A percentile compares a stretch with the other conserved stretches of the same genome.
Evolutionary conservation across 2,329 filamentous ascomycete species (phyloP).

Genomic region (Fusarium sambucinum): DNA sequence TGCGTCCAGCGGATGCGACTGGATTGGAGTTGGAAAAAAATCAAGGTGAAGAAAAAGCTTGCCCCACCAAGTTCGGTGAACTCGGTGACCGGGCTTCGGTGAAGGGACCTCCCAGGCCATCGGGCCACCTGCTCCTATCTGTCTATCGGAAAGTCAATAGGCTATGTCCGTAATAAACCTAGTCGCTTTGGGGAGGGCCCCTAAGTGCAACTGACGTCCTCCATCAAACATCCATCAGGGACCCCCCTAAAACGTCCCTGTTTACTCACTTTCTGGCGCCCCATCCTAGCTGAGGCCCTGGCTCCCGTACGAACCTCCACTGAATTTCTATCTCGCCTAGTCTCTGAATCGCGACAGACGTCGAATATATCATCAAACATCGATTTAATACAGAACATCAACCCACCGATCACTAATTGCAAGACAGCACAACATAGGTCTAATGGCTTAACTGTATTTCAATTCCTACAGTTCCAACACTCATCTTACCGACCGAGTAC

Average conservation of each 20-base stretch:
- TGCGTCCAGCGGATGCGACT: slow-evolving; percentile 31
- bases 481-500: slow-evolving; percentile 15
- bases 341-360: slow-evolving; percentile 40
- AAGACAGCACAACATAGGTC: slow-evolving; percentile 8
- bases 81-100: slow-evolving; percentile 44
- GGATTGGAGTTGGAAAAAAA: slow-evolving; percentile 46
- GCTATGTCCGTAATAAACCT: slow-evolving; percentile 24
- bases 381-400: slow-evolving; percentile 21
- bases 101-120: slow-evolving; percentile 7
- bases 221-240: slow-evolving; percentile 18
- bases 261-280: slow-evolving; percentile 15
- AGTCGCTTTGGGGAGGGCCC: slow-evolving; percentile 12
- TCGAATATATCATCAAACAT: slow-evolving; percentile 31
- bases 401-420: slow-evolving; percentile 19
- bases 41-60: slow-evolving; percentile 47
- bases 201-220: slow-evolving; percentile 32
- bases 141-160: not conserved
- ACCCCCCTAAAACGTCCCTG: slow-evolving; percentile 29
- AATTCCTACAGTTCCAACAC: not conserved
- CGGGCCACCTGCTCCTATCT: slow-evolving; percentile 13
- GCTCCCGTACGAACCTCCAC: slow-evolving; percentile 46
- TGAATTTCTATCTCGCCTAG: slow-evolving; percentile 44
- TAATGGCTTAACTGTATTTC: slow-evolving; percentile 30
- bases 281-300: slow-evolving; percentile 43
- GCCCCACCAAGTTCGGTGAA: slow-evolving; percentile 36